These are phyloP conservation scores for Trichosanthes cucumerina DNA, from an alignment of 306 rosid genomes.

Conservation along the genomic window DNA sequence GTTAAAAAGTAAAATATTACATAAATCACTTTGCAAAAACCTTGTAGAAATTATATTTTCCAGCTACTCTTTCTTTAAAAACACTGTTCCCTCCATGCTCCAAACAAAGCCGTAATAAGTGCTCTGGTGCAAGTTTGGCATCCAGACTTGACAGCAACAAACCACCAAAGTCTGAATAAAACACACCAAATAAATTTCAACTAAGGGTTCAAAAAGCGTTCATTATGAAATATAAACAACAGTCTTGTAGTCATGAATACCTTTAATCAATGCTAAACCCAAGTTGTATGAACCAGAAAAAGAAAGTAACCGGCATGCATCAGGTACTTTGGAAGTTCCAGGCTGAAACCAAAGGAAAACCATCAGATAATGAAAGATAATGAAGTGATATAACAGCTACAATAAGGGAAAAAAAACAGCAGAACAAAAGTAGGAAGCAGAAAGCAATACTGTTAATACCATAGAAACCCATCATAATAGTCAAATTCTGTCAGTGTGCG, in stretches of 20 bases:
- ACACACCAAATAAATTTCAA: background rate
- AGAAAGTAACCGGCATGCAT: slow-evolving; percentile 45
- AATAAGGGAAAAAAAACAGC: background rate
- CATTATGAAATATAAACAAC: background rate
- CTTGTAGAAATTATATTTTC: slow-evolving; percentile 72
- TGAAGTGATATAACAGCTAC: slow-evolving; percentile 3
- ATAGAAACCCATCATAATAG: background rate
- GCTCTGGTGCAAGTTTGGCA: slow-evolving; percentile 65
- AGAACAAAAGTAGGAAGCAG: background rate
- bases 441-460: background rate
- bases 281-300: slow-evolving; percentile 53
- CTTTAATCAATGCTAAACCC: slow-evolving; percentile 53
- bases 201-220: background rate
- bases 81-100: slow-evolving; percentile 42
- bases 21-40: slow-evolving; percentile 23
- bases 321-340: slow-evolving; percentile 38
- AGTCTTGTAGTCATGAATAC: slow-evolving; percentile 18
- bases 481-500: background rate
- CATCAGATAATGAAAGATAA: background rate
- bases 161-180: slow-evolving; percentile 36
- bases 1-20: background rate
- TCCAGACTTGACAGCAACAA: slow-evolving; percentile 48
- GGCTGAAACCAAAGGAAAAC: slow-evolving; percentile 33
- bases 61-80: slow-evolving; percentile 29
- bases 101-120: slow-evolving; percentile 57